Evolutionary conservation across 805 yeast genomes (phyloP).

Genomic region (Candida insectalens): DNA sequence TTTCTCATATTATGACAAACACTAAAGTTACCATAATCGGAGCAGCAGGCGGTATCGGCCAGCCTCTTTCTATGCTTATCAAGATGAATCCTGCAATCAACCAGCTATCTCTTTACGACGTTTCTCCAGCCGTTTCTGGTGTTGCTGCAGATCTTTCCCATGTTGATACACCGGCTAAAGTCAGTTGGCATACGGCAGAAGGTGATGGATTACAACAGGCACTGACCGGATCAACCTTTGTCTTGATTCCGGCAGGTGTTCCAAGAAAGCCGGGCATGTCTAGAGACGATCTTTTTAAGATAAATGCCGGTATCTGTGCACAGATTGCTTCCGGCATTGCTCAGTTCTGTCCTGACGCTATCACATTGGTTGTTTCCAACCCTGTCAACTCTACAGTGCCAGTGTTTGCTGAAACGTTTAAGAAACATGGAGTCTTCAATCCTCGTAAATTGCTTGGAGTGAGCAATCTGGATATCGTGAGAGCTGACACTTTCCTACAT

Average conservation of each 20-base stretch:
- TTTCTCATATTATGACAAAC: no score
- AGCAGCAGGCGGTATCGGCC: slow-evolving; percentile 76
- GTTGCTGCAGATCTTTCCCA: slow-evolving; percentile 47
- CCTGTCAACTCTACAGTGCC: slow-evolving; percentile 94
- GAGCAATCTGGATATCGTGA: slow-evolving; percentile 77
- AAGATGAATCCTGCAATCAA: slow-evolving; percentile 36
- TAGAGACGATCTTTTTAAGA: slow-evolving; percentile 51
- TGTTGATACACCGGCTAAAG: slow-evolving; percentile 38
- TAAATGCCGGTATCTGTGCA: slow-evolving; percentile 61
- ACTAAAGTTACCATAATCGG: slow-evolving; percentile 81
- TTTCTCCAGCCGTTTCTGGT: slow-evolving; percentile 41
- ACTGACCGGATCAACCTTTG: slow-evolving; percentile 36
- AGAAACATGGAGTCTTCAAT: slow-evolving; percentile 56
- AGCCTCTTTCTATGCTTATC: slow-evolving; percentile 41
- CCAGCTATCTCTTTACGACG: slow-evolving; percentile 41
- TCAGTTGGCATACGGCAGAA: slow-evolving; percentile 30
- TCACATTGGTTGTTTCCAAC: slow-evolving; percentile 77
- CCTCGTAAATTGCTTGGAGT: slow-evolving; percentile 77
- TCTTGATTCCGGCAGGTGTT: slow-evolving; percentile 51
- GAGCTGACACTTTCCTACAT: slow-evolving; percentile 69
- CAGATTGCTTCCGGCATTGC: slow-evolving; percentile 72
- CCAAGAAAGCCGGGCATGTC: slow-evolving; percentile 63
- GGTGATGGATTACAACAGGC: slow-evolving; percentile 28
- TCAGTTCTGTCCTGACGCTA: slow-evolving; percentile 58
- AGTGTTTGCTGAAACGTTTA: slow-evolving; percentile 71